A percentile compares a stretch with the other conserved stretches of the same genome.
These are phyloP conservation scores for Hypoxylon rubiginosum DNA, from an alignment of 2,329 filamentous ascomycete genomes.

Conservation along the genomic window DNA sequence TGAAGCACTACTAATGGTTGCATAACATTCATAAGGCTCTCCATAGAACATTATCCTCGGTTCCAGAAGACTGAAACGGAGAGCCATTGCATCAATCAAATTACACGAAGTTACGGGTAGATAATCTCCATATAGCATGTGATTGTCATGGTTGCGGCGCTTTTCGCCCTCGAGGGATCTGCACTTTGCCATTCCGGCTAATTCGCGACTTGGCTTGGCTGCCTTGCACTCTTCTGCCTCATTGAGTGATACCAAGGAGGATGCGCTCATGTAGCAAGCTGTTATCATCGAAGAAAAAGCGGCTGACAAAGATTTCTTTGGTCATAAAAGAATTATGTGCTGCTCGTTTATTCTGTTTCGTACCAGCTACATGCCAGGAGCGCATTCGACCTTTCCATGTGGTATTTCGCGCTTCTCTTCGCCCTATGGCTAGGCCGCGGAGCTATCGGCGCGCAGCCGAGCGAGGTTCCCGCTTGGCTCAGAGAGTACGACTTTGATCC, in stretches of 20 bases:
- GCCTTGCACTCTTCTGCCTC: constrained; percentile 12
- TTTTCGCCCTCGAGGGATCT: constrained; percentile 27
- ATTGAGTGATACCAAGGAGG: constrained; percentile 1
- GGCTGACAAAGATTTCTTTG: constrained; percentile 13
- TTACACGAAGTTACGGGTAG: not conserved
- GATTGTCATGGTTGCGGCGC: not conserved
- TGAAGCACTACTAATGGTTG: not conserved
- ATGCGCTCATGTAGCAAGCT: constrained; percentile 26
- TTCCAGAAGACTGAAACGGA: not conserved
- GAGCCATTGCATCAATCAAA: not conserved
- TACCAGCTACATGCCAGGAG: not conserved
- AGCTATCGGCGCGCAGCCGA: constrained; percentile 8
- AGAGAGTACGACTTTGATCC: constrained; percentile 33
- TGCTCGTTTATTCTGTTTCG: constrained; percentile 5
- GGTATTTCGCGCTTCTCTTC: constrained; percentile 4
- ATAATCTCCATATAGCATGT: not conserved
- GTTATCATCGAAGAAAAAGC: constrained; percentile 22
- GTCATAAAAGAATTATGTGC: constrained; percentile 18
- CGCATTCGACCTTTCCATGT: constrained; percentile 12
- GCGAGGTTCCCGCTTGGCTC: constrained; percentile 32
- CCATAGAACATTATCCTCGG: too few relatives aligned
- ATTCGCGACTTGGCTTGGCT: constrained; percentile 34
- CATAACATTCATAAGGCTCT: too few relatives aligned
- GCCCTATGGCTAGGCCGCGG: constrained; percentile 21
- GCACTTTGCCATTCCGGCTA: constrained; percentile 44